Conservation (phyloP, 2,329 filamentous ascomycete species). For the Gliomastix tumulicola region DNA sequence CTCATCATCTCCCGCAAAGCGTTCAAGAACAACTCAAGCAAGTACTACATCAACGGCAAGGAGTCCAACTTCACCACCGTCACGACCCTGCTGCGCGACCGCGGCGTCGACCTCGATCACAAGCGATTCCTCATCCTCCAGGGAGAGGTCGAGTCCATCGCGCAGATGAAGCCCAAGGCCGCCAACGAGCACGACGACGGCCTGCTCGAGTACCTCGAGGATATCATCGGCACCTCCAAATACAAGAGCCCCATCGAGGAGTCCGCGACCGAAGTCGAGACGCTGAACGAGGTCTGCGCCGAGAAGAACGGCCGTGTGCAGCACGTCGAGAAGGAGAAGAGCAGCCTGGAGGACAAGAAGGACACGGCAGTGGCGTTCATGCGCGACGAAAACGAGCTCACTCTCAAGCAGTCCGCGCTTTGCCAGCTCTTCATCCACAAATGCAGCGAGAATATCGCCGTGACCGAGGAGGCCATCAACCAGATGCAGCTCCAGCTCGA, state of each 20-base stretch:
- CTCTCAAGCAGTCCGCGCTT: conserved; percentile 80
- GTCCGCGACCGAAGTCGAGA: conserved; percentile 81
- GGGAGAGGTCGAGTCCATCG: conserved; percentile 96
- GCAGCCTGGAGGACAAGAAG: conserved; percentile 89
- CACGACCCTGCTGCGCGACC: conserved; percentile 76
- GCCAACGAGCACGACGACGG: conserved; percentile 93
- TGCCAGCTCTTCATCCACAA: conserved; percentile 90
- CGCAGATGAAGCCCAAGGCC: conserved; percentile 98
- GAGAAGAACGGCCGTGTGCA: conserved; percentile 95
- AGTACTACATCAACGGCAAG: conserved; percentile 91
- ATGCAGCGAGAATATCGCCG: conserved; percentile 79
- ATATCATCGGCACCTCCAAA: conserved; percentile 97
- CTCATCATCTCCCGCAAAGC: conserved; percentile 85
- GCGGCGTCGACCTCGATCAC: conserved; percentile 92
- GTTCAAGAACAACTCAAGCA: conserved; percentile 97
- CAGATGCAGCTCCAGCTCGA: conserved; percentile 86
- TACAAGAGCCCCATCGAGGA: conserved; percentile 98
- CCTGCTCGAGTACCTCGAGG: conserved; percentile 90
- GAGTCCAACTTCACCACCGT: conserved; percentile 90
- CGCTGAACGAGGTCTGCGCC: conserved; percentile 85
- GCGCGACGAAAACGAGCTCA: conserved; percentile 87
- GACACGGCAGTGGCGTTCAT: conserved; percentile 86
- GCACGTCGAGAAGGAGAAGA: conserved; percentile 97
- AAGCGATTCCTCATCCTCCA: conserved; percentile 97
- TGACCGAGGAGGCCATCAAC: conserved; percentile 83